Conservation (phyloP, 768 basidiomycete species). For the Mycena polygramma region DNA sequence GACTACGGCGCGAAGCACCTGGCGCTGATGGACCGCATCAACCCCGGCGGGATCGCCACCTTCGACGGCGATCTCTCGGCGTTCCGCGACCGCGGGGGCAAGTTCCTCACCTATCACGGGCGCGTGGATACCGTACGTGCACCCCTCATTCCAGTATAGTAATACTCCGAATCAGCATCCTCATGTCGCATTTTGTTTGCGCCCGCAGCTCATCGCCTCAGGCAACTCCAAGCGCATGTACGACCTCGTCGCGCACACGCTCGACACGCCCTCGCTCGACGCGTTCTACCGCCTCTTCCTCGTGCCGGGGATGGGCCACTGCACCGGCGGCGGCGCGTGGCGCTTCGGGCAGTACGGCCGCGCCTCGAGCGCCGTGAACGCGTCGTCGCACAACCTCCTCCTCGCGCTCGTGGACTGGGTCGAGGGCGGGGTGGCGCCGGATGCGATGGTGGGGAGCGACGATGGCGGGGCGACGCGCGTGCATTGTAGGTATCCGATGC, state of each 20-base stretch:
- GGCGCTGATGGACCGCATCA: conserved; percentile 11
- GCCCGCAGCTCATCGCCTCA: conserved; percentile 37
- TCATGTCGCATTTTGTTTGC: too few relatives aligned
- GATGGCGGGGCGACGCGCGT: conserved; percentile 1
- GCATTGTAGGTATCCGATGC: conserved; percentile 25
- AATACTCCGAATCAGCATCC: too few relatives aligned
- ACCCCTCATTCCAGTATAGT: too few relatives aligned
- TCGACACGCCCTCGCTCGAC: conserved; percentile 31
- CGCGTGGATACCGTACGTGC: conserved; percentile 12
- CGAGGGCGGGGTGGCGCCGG: conserved; percentile 19
- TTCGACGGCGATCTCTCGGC: conserved; percentile 37
- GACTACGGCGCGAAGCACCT: conserved; percentile 12
- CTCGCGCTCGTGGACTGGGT: conserved; percentile 30
- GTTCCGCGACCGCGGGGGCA: conserved; percentile 41
- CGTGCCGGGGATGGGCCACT: conserved; percentile 44
- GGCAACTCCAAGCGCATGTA: conserved; percentile 38
- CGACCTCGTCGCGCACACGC: conserved; percentile 33
- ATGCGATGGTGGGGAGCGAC: conserved; percentile 6
- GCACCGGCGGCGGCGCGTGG: conserved; percentile 33
- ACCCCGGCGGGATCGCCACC: conserved; percentile 30
- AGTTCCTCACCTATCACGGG: conserved; percentile 43
- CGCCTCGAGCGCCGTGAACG: background rate
- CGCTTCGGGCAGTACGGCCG: conserved; percentile 31
- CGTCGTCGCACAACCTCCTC: conserved; percentile 11
- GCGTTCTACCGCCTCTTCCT: conserved; percentile 43